A percentile compares a stretch with the other conserved stretches of the same genome.
Conservation (phyloP, 2,329 filamentous ascomycete species). For the Paramyrothecium roridum region DNA sequence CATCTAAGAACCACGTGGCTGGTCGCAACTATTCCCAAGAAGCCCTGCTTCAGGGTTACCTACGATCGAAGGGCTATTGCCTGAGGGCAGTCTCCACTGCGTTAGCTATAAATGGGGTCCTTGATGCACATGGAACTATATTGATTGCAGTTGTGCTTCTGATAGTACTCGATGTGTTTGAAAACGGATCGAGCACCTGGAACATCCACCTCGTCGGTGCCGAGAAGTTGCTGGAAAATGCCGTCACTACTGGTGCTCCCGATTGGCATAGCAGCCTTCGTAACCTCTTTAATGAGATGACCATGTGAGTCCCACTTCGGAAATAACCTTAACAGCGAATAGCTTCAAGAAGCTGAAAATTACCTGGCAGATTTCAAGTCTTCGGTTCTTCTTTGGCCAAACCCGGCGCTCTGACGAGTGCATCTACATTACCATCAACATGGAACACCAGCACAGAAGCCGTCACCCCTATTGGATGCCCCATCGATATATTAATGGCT, state of each 20-base stretch:
- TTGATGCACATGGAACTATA: too few species aligned
- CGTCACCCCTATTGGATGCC: background rate
- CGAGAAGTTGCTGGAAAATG: background rate
- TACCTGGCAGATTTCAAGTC: background rate
- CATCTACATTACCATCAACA: background rate
- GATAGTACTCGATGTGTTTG: background rate
- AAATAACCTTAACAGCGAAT: too few species aligned
- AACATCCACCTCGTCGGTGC: background rate
- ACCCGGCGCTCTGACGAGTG: background rate
- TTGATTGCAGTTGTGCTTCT: background rate
- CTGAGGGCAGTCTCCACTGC: background rate
- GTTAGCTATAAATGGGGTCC: too few species aligned
- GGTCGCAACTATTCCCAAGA: background rate
- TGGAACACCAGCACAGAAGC: background rate
- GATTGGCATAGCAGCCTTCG: background rate
- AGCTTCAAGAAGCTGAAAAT: background rate
- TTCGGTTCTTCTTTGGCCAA: background rate
- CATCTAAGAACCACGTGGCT: background rate
- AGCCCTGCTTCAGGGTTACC: background rate
- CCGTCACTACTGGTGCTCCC: background rate
- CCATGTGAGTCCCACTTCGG: background rate
- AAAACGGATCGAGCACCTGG: background rate
- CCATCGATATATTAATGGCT: background rate
- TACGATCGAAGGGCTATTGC: background rate
- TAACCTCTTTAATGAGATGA: background rate